phyloP scores from a whole-genome alignment of 2,329 filamentous ascomycete species.

The Ampelomyces quisqualis region DNA sequence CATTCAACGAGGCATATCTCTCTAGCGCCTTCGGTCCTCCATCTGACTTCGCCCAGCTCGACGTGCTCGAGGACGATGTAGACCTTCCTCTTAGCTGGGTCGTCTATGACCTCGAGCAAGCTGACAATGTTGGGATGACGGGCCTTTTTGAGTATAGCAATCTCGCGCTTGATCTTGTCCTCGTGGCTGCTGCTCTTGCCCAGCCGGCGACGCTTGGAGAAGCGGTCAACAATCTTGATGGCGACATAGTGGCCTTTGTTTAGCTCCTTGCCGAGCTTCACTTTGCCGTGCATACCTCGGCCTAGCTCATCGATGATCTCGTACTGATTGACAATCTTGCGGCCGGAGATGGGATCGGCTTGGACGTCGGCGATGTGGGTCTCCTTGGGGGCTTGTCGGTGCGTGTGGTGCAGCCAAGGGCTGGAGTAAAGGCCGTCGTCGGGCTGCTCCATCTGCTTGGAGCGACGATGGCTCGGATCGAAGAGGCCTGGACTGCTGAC shows the following conservation, averaged over 20 bases:
- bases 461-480: slow-evolving; percentile 39
- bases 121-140: slow-evolving; percentile 96
- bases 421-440: slow-evolving; percentile 50
- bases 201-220: slow-evolving; percentile 89
- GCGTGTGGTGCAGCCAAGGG: slow-evolving; percentile 53
- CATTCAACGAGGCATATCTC: slow-evolving; percentile 84
- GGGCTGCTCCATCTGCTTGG: slow-evolving; percentile 30
- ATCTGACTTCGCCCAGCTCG: slow-evolving; percentile 88
- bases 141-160: slow-evolving; percentile 97
- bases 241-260: slow-evolving; percentile 77
- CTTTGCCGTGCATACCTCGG: slow-evolving; percentile 93
- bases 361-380: slow-evolving; percentile 92
- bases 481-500: slow-evolving; percentile 52
- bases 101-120: slow-evolving; percentile 94
- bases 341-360: slow-evolving; percentile 81
- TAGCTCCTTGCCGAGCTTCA: slow-evolving; percentile 86
- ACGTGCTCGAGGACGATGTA: slow-evolving; percentile 97
- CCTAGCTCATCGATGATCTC: slow-evolving; percentile 96
- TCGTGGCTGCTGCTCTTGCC: slow-evolving; percentile 70
- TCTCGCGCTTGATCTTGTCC: slow-evolving; percentile 90
- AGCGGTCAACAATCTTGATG: slow-evolving; percentile 97
- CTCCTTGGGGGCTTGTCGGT: slow-evolving; percentile 54
- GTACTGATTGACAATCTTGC: slow-evolving; percentile 97
- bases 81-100: slow-evolving; percentile 93
- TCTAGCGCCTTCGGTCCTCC: slow-evolving; percentile 84